Conservation (phyloP, 2,329 filamentous ascomycete species). For the Fusarium coicis region DNA sequence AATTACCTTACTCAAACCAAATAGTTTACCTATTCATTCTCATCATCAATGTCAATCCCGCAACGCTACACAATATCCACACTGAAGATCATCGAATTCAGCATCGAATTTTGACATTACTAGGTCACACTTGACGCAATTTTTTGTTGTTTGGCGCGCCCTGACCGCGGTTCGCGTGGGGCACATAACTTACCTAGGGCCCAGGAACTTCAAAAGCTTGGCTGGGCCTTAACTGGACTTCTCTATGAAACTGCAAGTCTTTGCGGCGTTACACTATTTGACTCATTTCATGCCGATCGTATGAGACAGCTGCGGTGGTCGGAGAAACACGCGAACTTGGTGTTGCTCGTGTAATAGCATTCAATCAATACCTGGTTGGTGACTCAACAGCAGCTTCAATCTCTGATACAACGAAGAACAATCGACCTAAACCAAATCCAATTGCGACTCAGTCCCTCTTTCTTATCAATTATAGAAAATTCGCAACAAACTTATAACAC, state of each 20-base stretch:
- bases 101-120: conserved; percentile 10
- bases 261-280: neutral
- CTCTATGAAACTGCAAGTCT: neutral
- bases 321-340: conserved; percentile 15
- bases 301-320: conserved; percentile 1
- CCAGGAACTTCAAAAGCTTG: conserved; percentile 25
- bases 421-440: neutral
- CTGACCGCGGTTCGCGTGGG: conserved; percentile 38
- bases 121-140: conserved; percentile 1
- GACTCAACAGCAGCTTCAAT: conserved; percentile 36
- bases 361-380: conserved; percentile 10
- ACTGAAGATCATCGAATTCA: conserved; percentile 2
- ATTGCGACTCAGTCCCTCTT: neutral
- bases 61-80: conserved; percentile 8
- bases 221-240: conserved; percentile 12
- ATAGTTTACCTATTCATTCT: conserved; percentile 20
- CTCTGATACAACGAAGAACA: conserved; percentile 18
- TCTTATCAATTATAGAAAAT: neutral
- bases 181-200: conserved; percentile 18
- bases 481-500: neutral
- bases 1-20: conserved; percentile 11
- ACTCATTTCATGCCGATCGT: neutral
- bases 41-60: conserved; percentile 28
- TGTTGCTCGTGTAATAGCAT: conserved; percentile 23
- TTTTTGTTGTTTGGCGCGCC: conserved; percentile 4